phyloP scores from a whole-genome alignment of 352 stramenopile species.

The Phytophthora colocasiae region DNA sequence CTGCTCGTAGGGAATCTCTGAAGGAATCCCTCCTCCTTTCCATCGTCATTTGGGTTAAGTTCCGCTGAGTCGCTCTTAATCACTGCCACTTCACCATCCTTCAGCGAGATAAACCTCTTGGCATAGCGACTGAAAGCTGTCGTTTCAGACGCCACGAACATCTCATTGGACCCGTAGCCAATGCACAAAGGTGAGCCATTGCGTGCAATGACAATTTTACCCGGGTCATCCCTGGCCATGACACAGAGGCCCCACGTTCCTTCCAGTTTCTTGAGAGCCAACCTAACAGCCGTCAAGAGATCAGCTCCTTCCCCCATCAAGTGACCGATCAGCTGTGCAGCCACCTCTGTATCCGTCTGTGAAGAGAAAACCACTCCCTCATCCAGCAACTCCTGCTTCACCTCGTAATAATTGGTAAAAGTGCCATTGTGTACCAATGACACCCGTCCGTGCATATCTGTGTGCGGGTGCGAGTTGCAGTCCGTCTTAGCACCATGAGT shows the following conservation, averaged over 20 bases:
- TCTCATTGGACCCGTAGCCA: slow-evolving; percentile 92
- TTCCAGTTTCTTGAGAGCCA: slow-evolving; percentile 92
- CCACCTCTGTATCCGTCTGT: slow-evolving; percentile 99
- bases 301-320: slow-evolving; percentile 88
- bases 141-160: slow-evolving; percentile 97
- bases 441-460: slow-evolving; percentile 93
- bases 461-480: slow-evolving; percentile 98
- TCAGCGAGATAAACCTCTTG: slow-evolving; percentile 98
- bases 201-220: slow-evolving; percentile 97
- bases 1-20: slow-evolving; percentile 89
- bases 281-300: slow-evolving; percentile 89
- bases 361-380: slow-evolving; percentile 94
- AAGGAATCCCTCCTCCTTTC: slow-evolving; percentile 80
- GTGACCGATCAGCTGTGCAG: slow-evolving; percentile 96
- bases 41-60: slow-evolving; percentile 89
- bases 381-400: slow-evolving; percentile 88
- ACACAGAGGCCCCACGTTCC: slow-evolving; percentile 97
- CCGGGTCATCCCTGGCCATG: slow-evolving; percentile 91
- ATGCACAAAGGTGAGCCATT: slow-evolving; percentile 96
- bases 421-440: slow-evolving; percentile 99
- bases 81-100: slow-evolving; percentile 96
- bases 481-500: slow-evolving; percentile 98
- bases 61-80: slow-evolving; percentile 93
- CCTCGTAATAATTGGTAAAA: slow-evolving; percentile 97
- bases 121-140: slow-evolving; percentile 95